These are phyloP conservation scores for Trichopus zeylanicus DNA, from an alignment of 116 monocot genomes.

Conservation along the genomic window DNA sequence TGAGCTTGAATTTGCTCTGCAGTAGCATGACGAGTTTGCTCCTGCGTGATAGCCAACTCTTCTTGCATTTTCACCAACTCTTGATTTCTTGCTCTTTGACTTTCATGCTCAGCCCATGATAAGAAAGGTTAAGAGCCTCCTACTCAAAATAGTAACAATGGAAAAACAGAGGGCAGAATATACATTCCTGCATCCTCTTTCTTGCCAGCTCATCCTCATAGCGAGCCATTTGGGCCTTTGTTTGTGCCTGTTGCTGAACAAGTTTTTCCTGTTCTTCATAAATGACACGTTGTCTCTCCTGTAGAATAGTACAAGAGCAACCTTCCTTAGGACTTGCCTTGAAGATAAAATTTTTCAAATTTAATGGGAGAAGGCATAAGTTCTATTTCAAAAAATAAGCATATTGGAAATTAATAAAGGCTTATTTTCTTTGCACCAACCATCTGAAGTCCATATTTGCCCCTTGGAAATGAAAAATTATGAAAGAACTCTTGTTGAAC, in stretches of 20 bases:
- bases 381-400: no score
- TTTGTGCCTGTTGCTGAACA: conserved; percentile 58
- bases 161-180: conserved; percentile 1
- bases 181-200: conserved; percentile 68
- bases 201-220: conserved; percentile 69
- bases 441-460: no score
- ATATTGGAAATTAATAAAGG: no score
- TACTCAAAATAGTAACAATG: not conserved
- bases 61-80: conserved; percentile 82
- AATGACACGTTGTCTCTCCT: conserved; percentile 55
- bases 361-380: no score
- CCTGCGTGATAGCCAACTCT: conserved; percentile 59
- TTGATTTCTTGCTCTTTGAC: conserved; percentile 62
- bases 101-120: conserved; percentile 61
- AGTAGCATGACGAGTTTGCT: conserved; percentile 54
- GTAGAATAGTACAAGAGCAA: conserved; percentile 16
- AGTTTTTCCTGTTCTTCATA: conserved; percentile 70
- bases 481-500: no score
- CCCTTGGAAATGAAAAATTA: no score
- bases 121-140: conserved; percentile 6
- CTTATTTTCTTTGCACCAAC: no score
- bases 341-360: no score
- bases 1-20: conserved; percentile 70
- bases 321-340: not conserved
- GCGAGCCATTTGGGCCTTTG: conserved; percentile 63